A percentile compares a stretch with the other conserved stretches of the same genome.
Conservation (phyloP, 306 rosid genomes). For the Styphnolobium japonicum region DNA sequence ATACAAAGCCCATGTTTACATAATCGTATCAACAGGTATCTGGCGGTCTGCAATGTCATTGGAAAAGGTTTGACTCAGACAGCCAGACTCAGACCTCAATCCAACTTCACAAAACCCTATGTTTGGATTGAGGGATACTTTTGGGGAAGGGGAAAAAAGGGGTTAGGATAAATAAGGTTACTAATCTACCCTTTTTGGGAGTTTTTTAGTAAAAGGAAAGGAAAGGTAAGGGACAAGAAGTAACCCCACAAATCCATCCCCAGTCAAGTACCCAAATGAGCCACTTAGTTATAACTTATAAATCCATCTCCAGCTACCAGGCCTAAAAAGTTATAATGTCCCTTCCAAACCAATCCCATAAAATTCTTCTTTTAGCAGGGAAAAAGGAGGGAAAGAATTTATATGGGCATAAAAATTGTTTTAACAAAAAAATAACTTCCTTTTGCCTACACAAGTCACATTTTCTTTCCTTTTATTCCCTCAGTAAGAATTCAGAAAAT, state of each 20-base stretch:
- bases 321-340: not conserved
- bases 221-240: not conserved
- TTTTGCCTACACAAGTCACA: not conserved
- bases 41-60: not conserved
- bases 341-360: constrained; percentile 19
- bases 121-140: not conserved
- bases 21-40: not conserved
- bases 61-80: constrained; percentile 8
- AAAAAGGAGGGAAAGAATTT: not conserved
- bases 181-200: not conserved
- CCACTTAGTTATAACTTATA: constrained; percentile 3
- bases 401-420: not conserved
- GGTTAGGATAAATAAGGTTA: not conserved
- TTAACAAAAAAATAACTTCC: not conserved
- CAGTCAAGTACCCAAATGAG: not conserved
- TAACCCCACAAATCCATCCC: constrained; percentile 2
- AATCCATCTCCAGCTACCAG: constrained; percentile 12
- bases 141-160: not conserved
- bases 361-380: not conserved
- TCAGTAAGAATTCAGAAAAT: not conserved
- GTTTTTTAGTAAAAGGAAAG: not conserved
- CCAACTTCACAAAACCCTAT: not conserved
- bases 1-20: not conserved
- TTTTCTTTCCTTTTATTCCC: constrained; percentile 3
- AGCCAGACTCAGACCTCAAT: not conserved